phyloP scores from a whole-genome alignment of 805 yeast genomes.

The Naumovozyma baii region DNA sequence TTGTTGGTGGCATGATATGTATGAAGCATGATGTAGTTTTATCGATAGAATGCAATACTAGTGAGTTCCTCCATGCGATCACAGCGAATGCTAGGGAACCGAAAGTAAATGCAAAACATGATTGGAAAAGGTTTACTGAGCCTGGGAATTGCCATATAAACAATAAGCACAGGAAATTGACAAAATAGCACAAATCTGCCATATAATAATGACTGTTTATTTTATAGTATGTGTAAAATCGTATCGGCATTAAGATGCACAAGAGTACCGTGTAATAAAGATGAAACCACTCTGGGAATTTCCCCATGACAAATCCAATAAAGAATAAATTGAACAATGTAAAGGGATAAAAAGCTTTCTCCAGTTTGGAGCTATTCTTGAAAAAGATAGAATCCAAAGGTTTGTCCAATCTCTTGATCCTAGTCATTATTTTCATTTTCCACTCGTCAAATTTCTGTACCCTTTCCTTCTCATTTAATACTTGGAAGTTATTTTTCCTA shows the following conservation, averaged over 20 bases:
- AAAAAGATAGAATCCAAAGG: slow-evolving; percentile 26
- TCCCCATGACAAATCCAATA: slow-evolving; percentile 70
- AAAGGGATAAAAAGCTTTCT: slow-evolving; percentile 71
- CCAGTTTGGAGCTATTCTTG: slow-evolving; percentile 42
- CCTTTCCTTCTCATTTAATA: slow-evolving; percentile 8
- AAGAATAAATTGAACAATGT: slow-evolving; percentile 59
- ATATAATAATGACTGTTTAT: slow-evolving; percentile 73
- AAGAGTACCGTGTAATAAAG: slow-evolving; percentile 57
- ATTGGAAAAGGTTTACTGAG: slow-evolving; percentile 61
- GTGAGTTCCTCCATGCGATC: slow-evolving; percentile 88
- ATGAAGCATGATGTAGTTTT: slow-evolving; percentile 87
- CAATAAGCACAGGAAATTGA: slow-evolving; percentile 55
- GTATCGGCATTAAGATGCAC: slow-evolving; percentile 63
- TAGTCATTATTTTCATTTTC: slow-evolving; percentile 12
- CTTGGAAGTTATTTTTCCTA: neutral
- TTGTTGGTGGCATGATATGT: slow-evolving; percentile 82
- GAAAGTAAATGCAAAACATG: slow-evolving; percentile 77
- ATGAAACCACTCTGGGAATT: slow-evolving; percentile 69
- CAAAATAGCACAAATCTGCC: slow-evolving; percentile 91
- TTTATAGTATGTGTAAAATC: slow-evolving; percentile 75
- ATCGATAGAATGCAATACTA: slow-evolving; percentile 84
- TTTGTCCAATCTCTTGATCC: slow-evolving; percentile 20
- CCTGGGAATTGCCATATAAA: slow-evolving; percentile 79
- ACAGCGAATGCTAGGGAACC: slow-evolving; percentile 93
- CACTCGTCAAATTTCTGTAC: slow-evolving; percentile 17